phyloP scores from a whole-genome alignment of 108 stramenopile species.

The Mediolabrus comicus region DNA sequence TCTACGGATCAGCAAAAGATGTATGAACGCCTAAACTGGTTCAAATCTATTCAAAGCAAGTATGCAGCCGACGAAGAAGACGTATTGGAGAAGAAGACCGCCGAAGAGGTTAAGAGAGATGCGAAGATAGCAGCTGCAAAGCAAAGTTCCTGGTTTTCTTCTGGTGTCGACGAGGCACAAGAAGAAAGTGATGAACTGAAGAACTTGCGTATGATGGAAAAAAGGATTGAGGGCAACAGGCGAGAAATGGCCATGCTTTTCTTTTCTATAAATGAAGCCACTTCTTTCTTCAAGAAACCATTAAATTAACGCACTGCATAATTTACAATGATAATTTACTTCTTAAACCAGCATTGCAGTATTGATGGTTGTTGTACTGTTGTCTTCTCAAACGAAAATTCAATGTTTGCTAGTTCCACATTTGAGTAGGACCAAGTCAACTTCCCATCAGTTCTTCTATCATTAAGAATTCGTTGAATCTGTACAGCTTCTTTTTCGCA shows the following conservation, averaged over 20 bases:
- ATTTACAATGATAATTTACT: not conserved
- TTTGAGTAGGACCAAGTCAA: slow-evolving; percentile 1
- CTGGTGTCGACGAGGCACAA: slow-evolving; percentile 11
- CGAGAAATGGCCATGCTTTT: slow-evolving; percentile 58
- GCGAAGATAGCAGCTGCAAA: slow-evolving; percentile 47
- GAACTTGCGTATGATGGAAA: slow-evolving; percentile 42
- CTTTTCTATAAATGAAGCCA: slow-evolving; percentile 49
- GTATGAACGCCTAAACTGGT: slow-evolving; percentile 61
- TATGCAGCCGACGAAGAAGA: slow-evolving; percentile 46
- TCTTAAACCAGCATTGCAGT: slow-evolving; percentile 27
- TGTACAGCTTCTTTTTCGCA: slow-evolving; percentile 14
- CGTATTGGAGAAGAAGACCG: slow-evolving; percentile 33
- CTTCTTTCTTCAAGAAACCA: slow-evolving; percentile 43
- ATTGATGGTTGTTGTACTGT: slow-evolving; percentile 24
- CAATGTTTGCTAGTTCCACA: slow-evolving; percentile 16
- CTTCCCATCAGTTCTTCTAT: not conserved
- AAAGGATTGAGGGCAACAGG: slow-evolving; percentile 49
- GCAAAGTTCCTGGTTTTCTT: slow-evolving; percentile 37
- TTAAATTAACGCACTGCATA: not conserved
- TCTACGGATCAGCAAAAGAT: slow-evolving; percentile 45
- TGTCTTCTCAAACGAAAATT: slow-evolving; percentile 14
- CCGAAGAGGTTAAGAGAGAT: slow-evolving; percentile 32
- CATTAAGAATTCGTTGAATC: slow-evolving; percentile 1
- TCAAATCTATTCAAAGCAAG: slow-evolving; percentile 54
- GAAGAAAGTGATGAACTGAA: slow-evolving; percentile 48